Conservation (phyloP, 2,329 filamentous ascomycete genomes). For the Ophiosphaerella korrae region DNA sequence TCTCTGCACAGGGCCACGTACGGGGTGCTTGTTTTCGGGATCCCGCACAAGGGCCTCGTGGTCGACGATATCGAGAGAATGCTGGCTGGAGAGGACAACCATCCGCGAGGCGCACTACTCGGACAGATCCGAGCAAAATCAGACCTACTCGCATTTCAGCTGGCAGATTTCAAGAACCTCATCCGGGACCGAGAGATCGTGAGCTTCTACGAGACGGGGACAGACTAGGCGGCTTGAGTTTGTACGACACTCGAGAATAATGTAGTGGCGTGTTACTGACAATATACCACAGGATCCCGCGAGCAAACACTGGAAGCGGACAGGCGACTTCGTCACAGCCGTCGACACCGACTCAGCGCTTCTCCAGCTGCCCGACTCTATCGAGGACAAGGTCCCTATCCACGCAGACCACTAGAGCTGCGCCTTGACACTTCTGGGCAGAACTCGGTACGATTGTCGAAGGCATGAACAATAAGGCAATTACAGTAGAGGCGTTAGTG, state of each 20-base stretch:
- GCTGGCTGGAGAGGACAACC: too few species aligned
- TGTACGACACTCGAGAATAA: conserved; percentile 20
- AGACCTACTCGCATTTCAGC: background rate
- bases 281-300: too few species aligned
- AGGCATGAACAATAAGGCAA: too few species aligned
- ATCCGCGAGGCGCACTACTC: too few species aligned
- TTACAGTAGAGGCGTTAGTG: too few species aligned
- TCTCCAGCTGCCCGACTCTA: conserved; percentile 20
- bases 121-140: too few species aligned
- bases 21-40: conserved; percentile 17
- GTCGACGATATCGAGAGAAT: conserved; percentile 13
- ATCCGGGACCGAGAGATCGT: background rate
- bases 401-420: conserved; percentile 27
- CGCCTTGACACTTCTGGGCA: too few species aligned
- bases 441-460: too few species aligned
- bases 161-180: background rate
- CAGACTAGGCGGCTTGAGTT: conserved; percentile 24
- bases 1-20: conserved; percentile 15
- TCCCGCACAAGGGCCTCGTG: conserved; percentile 13
- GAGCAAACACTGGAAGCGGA: too few species aligned
- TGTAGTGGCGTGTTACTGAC: too few species aligned
- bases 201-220: conserved; percentile 14
- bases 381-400: conserved; percentile 26
- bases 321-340: too few species aligned
- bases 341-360: background rate